Conservation (phyloP, 2,329 filamentous ascomycete genomes). For the Diaporthe amygdali region DNA sequence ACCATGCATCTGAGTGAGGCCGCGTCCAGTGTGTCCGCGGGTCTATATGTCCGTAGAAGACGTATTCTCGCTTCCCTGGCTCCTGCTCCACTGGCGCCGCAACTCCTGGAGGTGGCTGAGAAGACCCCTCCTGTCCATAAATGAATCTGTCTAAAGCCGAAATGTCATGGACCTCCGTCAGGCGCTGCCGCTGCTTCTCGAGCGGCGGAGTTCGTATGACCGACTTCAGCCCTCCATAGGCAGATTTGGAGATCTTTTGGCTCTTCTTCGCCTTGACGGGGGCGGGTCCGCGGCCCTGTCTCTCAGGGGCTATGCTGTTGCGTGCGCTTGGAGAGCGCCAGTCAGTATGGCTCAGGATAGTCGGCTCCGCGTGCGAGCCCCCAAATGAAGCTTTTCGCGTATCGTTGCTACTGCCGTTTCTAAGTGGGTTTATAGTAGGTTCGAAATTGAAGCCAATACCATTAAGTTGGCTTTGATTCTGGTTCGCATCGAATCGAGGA, state of each 20-base stretch:
- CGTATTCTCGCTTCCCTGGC: conserved; percentile 28
- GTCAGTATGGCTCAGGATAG: conserved; percentile 1
- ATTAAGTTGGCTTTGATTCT: neutral
- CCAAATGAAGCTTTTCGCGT: neutral
- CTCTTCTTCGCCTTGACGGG: neutral
- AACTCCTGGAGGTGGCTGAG: conserved; percentile 29
- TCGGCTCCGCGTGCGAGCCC: neutral
- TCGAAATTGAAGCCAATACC: neutral
- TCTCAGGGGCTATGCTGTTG: neutral
- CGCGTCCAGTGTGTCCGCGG: conserved; percentile 55
- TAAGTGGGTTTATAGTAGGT: neutral
- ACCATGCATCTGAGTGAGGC: conserved; percentile 50
- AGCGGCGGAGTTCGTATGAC: conserved; percentile 7
- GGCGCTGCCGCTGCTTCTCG: conserved; percentile 20
- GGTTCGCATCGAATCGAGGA: neutral
- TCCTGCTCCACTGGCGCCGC: conserved; percentile 19
- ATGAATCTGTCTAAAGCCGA: conserved; percentile 32
- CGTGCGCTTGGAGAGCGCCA: neutral
- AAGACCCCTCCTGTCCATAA: conserved; percentile 32
- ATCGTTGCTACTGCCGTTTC: neutral
- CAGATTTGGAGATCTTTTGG: neutral
- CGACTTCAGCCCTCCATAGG: neutral
- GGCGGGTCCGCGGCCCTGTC: neutral
- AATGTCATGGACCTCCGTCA: conserved; percentile 14
- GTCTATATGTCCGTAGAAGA: conserved; percentile 52